Evolutionary conservation across 2,329 filamentous ascomycete genomes (phyloP).

Genomic region (Taxawa tesnikishii): DNA sequence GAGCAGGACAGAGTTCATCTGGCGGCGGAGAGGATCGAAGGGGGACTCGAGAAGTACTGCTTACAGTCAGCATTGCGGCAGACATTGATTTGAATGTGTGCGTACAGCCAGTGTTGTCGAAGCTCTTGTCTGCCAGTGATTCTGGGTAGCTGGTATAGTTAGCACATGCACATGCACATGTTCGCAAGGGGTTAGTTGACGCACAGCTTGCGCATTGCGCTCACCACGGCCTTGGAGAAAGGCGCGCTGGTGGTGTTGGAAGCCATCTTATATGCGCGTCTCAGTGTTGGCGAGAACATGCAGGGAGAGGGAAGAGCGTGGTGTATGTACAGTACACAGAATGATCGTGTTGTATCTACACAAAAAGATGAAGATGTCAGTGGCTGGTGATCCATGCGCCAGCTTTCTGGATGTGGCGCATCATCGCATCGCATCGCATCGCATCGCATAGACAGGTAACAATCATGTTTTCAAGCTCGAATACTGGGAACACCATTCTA

Average conservation of each 20-base stretch:
- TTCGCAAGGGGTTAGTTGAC: too few relatives aligned
- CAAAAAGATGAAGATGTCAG: too few relatives aligned
- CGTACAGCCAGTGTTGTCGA: slow-evolving; percentile 84
- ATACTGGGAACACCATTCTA: too few relatives aligned
- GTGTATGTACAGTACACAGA: too few relatives aligned
- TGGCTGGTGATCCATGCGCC: too few relatives aligned
- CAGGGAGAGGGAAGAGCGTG: too few relatives aligned
- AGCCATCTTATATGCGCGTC: slow-evolving; percentile 27
- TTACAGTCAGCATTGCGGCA: slow-evolving; percentile 6
- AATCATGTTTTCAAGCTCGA: too few relatives aligned
- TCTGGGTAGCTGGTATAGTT: slow-evolving; percentile 62
- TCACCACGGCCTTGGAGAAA: slow-evolving; percentile 58
- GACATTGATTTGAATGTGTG: slow-evolving; percentile 1
- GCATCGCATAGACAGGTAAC: too few relatives aligned
- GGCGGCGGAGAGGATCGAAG: slow-evolving; percentile 41
- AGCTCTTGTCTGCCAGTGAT: slow-evolving; percentile 74
- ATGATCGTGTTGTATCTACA: too few relatives aligned
- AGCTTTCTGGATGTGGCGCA: too few relatives aligned
- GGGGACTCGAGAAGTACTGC: slow-evolving; percentile 58
- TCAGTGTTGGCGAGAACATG: slow-evolving; percentile 19
- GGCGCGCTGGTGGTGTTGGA: slow-evolving; percentile 34
- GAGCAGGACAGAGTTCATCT: slow-evolving; percentile 59
- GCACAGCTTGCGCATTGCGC: slow-evolving; percentile 68
- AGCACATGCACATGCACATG: slow-evolving; percentile 5
- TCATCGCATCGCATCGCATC: too few relatives aligned